Percentiles rank a stretch among this genome's conserved stretches.
Conservation (phyloP, 1,284 basidiomycete species). For the Cystobasidium pallidum region DNA sequence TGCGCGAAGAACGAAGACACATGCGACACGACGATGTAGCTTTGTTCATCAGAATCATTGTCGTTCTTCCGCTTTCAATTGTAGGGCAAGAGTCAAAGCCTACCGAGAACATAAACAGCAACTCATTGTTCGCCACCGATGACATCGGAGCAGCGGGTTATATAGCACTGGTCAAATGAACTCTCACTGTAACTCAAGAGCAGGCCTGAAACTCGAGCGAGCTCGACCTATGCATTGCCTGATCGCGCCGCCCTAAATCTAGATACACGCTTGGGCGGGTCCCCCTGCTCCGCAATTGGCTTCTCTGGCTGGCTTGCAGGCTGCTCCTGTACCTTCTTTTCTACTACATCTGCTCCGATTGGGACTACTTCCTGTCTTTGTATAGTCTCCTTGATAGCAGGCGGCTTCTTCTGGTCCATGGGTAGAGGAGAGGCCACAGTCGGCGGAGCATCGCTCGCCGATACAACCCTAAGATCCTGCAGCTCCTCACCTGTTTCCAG, state of each 20-base stretch:
- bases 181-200: not conserved
- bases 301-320: not conserved
- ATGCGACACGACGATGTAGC: not conserved
- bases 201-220: not conserved
- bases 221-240: not conserved
- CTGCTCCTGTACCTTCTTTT: not conserved
- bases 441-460: conserved; percentile 1
- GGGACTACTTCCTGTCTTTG: not conserved
- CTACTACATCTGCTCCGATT: not conserved
- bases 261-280: conserved; percentile 37
- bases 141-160: not conserved
- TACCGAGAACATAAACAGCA: too few species aligned
- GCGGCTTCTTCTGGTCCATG: conserved; percentile 14
- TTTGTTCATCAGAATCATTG: not conserved
- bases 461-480: conserved; percentile 22
- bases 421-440: not conserved
- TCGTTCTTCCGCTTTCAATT: not conserved
- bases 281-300: not conserved
- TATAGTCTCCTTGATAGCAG: conserved; percentile 22
- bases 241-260: conserved; percentile 28
- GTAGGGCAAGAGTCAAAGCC: not conserved
- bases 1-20: not conserved
- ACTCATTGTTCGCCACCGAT: not conserved
- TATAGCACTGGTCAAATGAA: not conserved
- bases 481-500: conserved; percentile 64